These are phyloP conservation scores for Polygonum aviculare DNA, from an alignment of 148 eudicot species.

Conservation along the genomic window DNA sequence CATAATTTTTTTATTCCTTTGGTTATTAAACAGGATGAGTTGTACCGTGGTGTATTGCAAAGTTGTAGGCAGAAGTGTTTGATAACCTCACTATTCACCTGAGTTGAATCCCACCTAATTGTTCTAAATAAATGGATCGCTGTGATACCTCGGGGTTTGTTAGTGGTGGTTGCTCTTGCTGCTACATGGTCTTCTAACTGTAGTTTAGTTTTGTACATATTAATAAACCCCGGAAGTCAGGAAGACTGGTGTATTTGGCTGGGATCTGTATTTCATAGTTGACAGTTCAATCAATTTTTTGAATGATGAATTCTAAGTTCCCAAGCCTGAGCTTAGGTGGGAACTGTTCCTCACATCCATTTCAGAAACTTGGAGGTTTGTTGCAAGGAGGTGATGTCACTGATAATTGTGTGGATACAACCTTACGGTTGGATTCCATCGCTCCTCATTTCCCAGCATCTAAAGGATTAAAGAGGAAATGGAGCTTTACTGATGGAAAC, in stretches of 20 bases:
- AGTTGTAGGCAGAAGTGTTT: not conserved
- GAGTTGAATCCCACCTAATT: not conserved
- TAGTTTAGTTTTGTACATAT: slow-evolving; percentile 35
- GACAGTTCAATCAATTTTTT: slow-evolving; percentile 18
- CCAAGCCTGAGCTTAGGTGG: slow-evolving; percentile 32
- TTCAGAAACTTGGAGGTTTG: slow-evolving; percentile 42
- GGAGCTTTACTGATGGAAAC: slow-evolving; percentile 35
- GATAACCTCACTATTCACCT: not conserved
- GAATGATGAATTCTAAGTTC: slow-evolving; percentile 57
- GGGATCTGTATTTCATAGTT: slow-evolving; percentile 24
- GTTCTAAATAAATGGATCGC: slow-evolving; percentile 60
- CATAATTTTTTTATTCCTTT: not conserved
- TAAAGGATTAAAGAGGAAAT: slow-evolving; percentile 66
- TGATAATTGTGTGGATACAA: slow-evolving; percentile 44
- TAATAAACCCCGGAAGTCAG: slow-evolving; percentile 60
- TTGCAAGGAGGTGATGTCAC: slow-evolving; percentile 30
- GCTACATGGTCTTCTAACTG: slow-evolving; percentile 36
- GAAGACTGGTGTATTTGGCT: slow-evolving; percentile 45
- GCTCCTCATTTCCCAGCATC: slow-evolving; percentile 24
- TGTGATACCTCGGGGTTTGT: slow-evolving; percentile 93
- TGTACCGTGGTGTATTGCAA: not conserved
- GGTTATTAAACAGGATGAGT: slow-evolving; percentile 1
- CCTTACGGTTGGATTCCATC: slow-evolving; percentile 51
- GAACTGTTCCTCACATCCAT: slow-evolving; percentile 27
- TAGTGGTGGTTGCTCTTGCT: slow-evolving; percentile 67